Percentiles rank a stretch among this genome's conserved stretches.
Conservation (phyloP, 371 early-diverging fungal species). For the Circinella umbellata region DNA sequence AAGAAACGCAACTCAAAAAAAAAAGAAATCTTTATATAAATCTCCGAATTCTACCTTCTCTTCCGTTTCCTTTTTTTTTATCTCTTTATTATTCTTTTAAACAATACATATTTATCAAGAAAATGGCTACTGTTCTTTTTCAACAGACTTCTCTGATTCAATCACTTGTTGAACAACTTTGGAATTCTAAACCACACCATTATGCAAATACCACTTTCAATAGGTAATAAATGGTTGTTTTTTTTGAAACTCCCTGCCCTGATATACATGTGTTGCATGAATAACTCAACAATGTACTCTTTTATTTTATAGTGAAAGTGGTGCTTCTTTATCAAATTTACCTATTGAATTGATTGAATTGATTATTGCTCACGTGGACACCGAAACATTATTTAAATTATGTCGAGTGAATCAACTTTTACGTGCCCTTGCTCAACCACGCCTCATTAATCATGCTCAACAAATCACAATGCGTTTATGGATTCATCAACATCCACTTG, state of each 20-base stretch:
- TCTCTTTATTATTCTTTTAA: not conserved
- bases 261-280: not conserved
- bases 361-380: constrained; percentile 15
- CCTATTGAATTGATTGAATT: constrained; percentile 25
- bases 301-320: not conserved
- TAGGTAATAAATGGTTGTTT: not conserved
- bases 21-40: constrained; percentile 14
- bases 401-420: constrained; percentile 25
- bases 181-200: not conserved
- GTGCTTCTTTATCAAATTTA: not conserved
- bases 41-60: constrained; percentile 13
- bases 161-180: constrained; percentile 6
- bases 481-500: constrained; percentile 20
- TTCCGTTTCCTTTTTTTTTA: not conserved
- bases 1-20: not conserved
- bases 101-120: not conserved
- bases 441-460: constrained; percentile 17
- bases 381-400: constrained; percentile 20
- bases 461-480: constrained; percentile 28
- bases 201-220: not conserved
- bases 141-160: constrained; percentile 4
- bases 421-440: constrained; percentile 25
- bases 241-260: not conserved
- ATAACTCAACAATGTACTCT: too few relatives aligned
- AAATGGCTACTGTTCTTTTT: not conserved